Percentiles rank a stretch among this genome's conserved stretches.
Conservation (phyloP, 352 stramenopile genomes). For the Pythium pyrilobum region DNA sequence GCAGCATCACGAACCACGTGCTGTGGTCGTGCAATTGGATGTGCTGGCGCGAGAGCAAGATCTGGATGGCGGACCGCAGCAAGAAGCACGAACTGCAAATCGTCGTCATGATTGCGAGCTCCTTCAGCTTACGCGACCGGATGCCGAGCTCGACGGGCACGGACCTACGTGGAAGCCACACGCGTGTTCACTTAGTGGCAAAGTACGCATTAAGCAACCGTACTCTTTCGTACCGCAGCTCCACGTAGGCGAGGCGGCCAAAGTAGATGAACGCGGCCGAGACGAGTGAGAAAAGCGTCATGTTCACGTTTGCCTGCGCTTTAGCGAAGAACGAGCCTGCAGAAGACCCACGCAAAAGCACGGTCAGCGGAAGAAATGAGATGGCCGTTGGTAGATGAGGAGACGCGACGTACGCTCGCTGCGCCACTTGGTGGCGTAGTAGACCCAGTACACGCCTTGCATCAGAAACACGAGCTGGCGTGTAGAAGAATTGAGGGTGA, state of each 20-base stretch:
- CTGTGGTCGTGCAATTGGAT: constrained; percentile 67
- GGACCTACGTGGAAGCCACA: constrained; percentile 27
- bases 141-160: constrained; percentile 80
- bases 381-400: neutral
- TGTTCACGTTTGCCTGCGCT: constrained; percentile 74
- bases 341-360: neutral
- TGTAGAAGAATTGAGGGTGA: neutral
- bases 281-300: constrained; percentile 78
- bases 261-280: constrained; percentile 73
- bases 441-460: constrained; percentile 72
- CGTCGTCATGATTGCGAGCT: constrained; percentile 74
- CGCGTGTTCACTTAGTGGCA: neutral
- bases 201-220: neutral
- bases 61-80: constrained; percentile 57
- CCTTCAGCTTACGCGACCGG: constrained; percentile 78
- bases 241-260: constrained; percentile 71
- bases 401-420: constrained; percentile 45
- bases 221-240: constrained; percentile 50
- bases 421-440: constrained; percentile 68
- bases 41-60: constrained; percentile 64
- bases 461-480: constrained; percentile 48
- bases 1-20: constrained; percentile 75
- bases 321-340: constrained; percentile 76
- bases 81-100: constrained; percentile 85
- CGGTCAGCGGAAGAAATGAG: neutral